These are phyloP conservation scores for Mycena capillaripes DNA, from an alignment of 768 basidiomycete genomes.

Conservation along the genomic window DNA sequence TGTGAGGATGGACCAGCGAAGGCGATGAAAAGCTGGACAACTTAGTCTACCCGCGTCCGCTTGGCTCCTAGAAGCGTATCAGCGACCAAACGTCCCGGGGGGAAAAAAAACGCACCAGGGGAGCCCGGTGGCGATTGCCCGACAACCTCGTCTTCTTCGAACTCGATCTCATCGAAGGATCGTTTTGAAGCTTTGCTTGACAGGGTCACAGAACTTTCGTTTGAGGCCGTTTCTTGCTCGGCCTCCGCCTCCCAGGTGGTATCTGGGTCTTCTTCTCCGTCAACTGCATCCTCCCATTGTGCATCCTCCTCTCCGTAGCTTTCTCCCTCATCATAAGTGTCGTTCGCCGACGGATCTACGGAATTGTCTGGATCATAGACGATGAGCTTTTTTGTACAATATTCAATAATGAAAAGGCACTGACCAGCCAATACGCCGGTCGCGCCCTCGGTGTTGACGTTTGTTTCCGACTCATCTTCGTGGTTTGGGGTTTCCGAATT, in stretches of 20 bases:
- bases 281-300: slow-evolving; percentile 56
- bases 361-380: slow-evolving; percentile 26
- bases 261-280: slow-evolving; percentile 63
- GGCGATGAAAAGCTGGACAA: slow-evolving; percentile 58
- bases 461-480: slow-evolving; percentile 46
- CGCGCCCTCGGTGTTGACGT: slow-evolving; percentile 37
- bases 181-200: slow-evolving; percentile 75
- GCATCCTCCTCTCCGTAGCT: slow-evolving; percentile 46
- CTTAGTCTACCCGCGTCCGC: slow-evolving; percentile 58
- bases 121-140: slow-evolving; percentile 51
- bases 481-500: slow-evolving; percentile 15
- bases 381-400: not conserved
- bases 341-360: slow-evolving; percentile 29
- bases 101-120: slow-evolving; percentile 56
- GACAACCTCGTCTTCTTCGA: slow-evolving; percentile 47
- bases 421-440: not conserved
- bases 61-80: slow-evolving; percentile 53
- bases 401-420: not conserved
- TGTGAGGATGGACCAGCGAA: slow-evolving; percentile 53
- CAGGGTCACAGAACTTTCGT: slow-evolving; percentile 67
- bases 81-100: not conserved
- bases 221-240: slow-evolving; percentile 62
- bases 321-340: slow-evolving; percentile 43
- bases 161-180: slow-evolving; percentile 60
- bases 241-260: slow-evolving; percentile 60